Evolutionary conservation across 495 filamentous ascomycete species (phyloP), one percentile per base, ranked within the genome.

Genomic region (Sporormia fimetaria): DNA sequence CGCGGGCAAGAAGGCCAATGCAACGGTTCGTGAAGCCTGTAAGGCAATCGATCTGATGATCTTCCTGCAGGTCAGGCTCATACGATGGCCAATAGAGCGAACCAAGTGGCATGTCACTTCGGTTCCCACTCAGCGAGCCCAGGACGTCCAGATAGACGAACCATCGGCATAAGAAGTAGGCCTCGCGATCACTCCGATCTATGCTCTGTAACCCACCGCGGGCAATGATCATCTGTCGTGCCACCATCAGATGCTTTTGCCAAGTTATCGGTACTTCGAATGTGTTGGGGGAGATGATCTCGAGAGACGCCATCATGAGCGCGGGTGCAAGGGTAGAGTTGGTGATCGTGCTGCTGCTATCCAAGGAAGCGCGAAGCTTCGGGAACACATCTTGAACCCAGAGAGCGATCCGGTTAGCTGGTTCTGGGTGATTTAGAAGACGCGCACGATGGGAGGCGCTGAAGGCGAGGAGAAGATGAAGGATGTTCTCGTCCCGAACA

Each of bases 141-240:
- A 92, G 65, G 4, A 88, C 75, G 54, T 93, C 85, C 17, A 92
- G 68, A 58, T 92, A 93, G 6, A 80, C 78, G 47, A 88, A 80
- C 85, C 85, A 93, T 24, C 83, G 77, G 27, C 72, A 74, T n/a
- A 92, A 71, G 57, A 93, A 90, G 30, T 77, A 81, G 12, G 78
- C 80, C 15, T 81, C 73, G 18, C 70, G 74, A 55, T 87, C 81
- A 21, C 66, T 57, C 49, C 70, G 49, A 57, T 74, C 59, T 57
- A 78, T 57, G 46, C 69, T 59, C 26, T 67, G 63, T 3, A 73
- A 68, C 34, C 74, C 76, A 17, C 74, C 76, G 18, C 81, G 76
- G 8, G 74, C 70, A 30, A 77, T 60, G 53, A 90, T 86, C 42
- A 93, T 75, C 46, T 76, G 73, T 3, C 84, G 74, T 0, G 85